Base-by-base conservation (phyloP, 2,329 filamentous ascomycete species). In the Cladorrhinum sp. region DNA sequence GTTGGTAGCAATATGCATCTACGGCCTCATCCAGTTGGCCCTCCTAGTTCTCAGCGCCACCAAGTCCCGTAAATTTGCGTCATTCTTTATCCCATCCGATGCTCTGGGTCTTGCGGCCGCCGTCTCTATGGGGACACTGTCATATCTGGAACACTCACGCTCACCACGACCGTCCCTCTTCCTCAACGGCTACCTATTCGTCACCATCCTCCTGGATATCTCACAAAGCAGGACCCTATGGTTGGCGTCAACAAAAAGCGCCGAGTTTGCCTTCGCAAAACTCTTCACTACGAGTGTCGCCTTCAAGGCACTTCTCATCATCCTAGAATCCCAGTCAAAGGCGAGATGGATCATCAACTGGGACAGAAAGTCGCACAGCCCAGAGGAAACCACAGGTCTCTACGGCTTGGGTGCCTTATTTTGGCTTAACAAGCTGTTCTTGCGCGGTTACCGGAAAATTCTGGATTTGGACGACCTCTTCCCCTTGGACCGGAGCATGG, bases 131-230 rank as follows among this genome's bases (percentile, higher is more conserved):
- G 53, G 72, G 1, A 64, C 66, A 0, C 62, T 78, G 16, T 72
- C 72, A 1, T 67, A 74, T 7, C 50, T 71, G 2, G 54, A 75
- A 64, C 73, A 75, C 53, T 49, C 60, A 3, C 67, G 68, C 13
- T 70, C 75, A 1, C 70, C 69, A 0, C 70, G 77, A 1, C 79
- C 79, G 0, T 82, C 79, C 0, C 68, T 76, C 0, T 56, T 82
- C 2, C 66, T 83, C 12, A 74, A 67, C 16, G 62, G 67, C 10
- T 82, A 77, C 54, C 62, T 82, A 2, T 63, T 76, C 9, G 38
- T 80, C 2, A 77, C 77, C 1, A 63, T 79, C 0, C 65, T 82
- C 1, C 72, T 81, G 23, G 81, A 83, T 38, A 66, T 74, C 2
- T 73, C 73, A 0, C 76, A 77, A 60, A 69, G 71, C 0, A 71